phyloP scores from a whole-genome alignment of 108 stramenopile species.

The Discostella pseudostelligera region DNA sequence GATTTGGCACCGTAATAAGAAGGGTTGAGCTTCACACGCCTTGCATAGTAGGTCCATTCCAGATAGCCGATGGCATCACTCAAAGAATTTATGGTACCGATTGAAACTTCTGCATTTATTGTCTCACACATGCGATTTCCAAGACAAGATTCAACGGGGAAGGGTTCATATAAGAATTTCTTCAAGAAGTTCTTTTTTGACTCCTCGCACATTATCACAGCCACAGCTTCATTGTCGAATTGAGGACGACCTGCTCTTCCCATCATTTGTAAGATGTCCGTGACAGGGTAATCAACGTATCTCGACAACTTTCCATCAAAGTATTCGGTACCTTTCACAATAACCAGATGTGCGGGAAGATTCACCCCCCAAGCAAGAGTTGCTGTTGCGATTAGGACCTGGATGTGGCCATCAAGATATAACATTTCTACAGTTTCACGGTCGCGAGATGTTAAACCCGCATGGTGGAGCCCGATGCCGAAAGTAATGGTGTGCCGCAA shows the following conservation, averaged over 20 bases:
- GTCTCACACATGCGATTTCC: slow-evolving; percentile 86
- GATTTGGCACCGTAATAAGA: slow-evolving; percentile 87
- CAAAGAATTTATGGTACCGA: slow-evolving; percentile 75
- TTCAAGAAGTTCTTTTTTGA: slow-evolving; percentile 97
- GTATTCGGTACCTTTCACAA: slow-evolving; percentile 98
- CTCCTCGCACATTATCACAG: slow-evolving; percentile 92
- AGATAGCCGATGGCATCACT: slow-evolving; percentile 91
- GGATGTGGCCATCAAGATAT: slow-evolving; percentile 89
- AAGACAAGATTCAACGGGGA: slow-evolving; percentile 98
- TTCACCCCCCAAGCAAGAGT: slow-evolving; percentile 98
- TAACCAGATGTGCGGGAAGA: slow-evolving; percentile 91
- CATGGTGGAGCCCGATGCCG: slow-evolving; percentile 98
- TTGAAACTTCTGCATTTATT: slow-evolving; percentile 93
- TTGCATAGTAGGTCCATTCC: slow-evolving; percentile 96
- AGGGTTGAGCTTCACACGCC: slow-evolving; percentile 93
- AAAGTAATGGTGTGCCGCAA: slow-evolving; percentile 93
- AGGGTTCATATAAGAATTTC: slow-evolving; percentile 96
- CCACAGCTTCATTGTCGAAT: slow-evolving; percentile 91
- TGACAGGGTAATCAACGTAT: slow-evolving; percentile 99
- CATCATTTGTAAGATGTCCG: slow-evolving; percentile 99
- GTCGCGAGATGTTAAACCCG: slow-evolving; percentile 73
- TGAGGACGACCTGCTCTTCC: slow-evolving; percentile 97
- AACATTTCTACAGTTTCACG: slow-evolving; percentile 86
- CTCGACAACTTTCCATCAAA: slow-evolving; percentile 92
- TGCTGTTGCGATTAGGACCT: slow-evolving; percentile 90